Conservation (phyloP, 2,329 filamentous ascomycete genomes). For the Tolypocladium sp. region DNA sequence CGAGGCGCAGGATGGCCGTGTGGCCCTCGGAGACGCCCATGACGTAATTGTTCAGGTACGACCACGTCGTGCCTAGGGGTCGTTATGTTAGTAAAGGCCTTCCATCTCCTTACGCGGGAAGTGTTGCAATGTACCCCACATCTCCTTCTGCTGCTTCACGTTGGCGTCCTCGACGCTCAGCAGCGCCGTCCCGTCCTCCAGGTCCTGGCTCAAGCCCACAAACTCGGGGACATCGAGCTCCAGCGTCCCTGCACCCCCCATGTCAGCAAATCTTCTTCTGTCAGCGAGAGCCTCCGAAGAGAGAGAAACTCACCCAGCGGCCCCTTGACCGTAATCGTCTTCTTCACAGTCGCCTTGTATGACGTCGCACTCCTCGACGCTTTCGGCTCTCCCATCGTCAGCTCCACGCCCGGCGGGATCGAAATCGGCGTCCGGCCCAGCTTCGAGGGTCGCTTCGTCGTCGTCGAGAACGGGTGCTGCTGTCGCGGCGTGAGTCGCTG, state of each 20-base stretch:
- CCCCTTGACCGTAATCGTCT: constrained; percentile 67
- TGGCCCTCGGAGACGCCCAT: constrained; percentile 94
- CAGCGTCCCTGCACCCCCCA: constrained; percentile 52
- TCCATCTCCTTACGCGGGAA: not conserved
- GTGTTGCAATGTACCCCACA: constrained; percentile 67
- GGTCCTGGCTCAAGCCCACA: constrained; percentile 61
- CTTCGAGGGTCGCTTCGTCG: constrained; percentile 62
- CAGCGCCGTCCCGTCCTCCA: constrained; percentile 49
- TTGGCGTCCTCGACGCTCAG: constrained; percentile 62
- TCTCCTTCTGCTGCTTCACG: constrained; percentile 71
- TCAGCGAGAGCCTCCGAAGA: not conserved
- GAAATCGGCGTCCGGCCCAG: constrained; percentile 75
- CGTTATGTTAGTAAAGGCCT: not conserved
- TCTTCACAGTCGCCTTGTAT: constrained; percentile 52
- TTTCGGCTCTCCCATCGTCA: constrained; percentile 57
- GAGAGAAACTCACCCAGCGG: constrained; percentile 55
- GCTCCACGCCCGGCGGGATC: constrained; percentile 73
- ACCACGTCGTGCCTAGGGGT: constrained; percentile 69
- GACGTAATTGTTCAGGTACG: constrained; percentile 84
- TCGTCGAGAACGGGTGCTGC: constrained; percentile 55
- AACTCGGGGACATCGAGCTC: constrained; percentile 72
- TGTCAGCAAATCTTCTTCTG: constrained; percentile 1
- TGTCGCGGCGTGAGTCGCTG: constrained; percentile 32
- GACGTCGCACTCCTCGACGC: constrained; percentile 45
- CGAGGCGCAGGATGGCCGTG: constrained; percentile 81